Conservation (phyloP, 2,329 filamentous ascomycete species). For the Stemphylium vesicarium region DNA sequence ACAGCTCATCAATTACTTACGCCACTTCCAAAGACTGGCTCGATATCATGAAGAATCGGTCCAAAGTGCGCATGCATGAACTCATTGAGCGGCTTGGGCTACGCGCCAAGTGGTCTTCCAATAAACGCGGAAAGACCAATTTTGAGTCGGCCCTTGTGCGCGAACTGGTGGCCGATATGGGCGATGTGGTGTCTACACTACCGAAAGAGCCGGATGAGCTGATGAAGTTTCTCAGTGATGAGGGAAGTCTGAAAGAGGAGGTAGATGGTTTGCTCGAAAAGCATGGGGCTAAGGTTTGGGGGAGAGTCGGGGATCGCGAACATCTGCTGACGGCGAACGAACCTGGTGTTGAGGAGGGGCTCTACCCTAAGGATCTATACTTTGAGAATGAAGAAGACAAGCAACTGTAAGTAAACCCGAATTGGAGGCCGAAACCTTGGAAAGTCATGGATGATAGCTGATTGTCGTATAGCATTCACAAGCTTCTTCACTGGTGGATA, state of each 20-base stretch:
- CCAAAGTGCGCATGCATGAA: slow-evolving; percentile 46
- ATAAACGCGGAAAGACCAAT: slow-evolving; percentile 47
- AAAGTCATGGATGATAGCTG: slow-evolving; percentile 9
- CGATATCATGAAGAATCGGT: slow-evolving; percentile 47
- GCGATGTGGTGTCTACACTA: slow-evolving; percentile 38
- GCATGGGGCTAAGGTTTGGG: slow-evolving; percentile 44
- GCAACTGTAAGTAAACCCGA: slow-evolving; percentile 31
- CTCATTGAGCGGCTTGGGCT: slow-evolving; percentile 45
- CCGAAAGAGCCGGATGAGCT: slow-evolving; percentile 45
- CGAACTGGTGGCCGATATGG: slow-evolving; percentile 45
- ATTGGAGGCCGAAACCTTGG: neutral
- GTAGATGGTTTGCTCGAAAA: slow-evolving; percentile 40
- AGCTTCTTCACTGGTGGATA: slow-evolving; percentile 47
- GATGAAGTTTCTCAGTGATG: slow-evolving; percentile 36
- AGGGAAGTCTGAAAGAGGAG: slow-evolving; percentile 37
- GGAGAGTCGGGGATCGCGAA: slow-evolving; percentile 37
- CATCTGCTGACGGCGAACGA: slow-evolving; percentile 43
- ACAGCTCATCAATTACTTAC: slow-evolving; percentile 36
- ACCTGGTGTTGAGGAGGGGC: slow-evolving; percentile 38
- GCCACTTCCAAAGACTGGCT: slow-evolving; percentile 45
- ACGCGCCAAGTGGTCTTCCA: slow-evolving; percentile 47
- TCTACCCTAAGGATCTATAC: slow-evolving; percentile 42
- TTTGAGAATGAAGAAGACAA: slow-evolving; percentile 42
- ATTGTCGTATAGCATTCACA: slow-evolving; percentile 35
- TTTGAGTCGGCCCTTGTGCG: slow-evolving; percentile 45